Base-by-base conservation (phyloP, 441 rosid genomes). In the Raphanus hybrid region DNA sequence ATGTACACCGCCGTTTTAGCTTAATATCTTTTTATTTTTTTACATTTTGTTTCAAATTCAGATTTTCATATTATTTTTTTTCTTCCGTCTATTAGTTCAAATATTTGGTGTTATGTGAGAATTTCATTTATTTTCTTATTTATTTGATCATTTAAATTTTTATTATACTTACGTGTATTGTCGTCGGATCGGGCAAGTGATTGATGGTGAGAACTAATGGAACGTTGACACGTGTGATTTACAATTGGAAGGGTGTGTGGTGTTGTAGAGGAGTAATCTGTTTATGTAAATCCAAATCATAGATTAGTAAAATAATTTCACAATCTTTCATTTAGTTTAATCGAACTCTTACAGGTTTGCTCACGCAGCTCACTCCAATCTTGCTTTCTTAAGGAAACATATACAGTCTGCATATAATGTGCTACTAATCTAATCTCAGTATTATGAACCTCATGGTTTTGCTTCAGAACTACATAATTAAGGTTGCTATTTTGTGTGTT, bases 1-100 rank as follows among this genome's bases (percentile, higher is more conserved):
- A 27, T 89, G 75, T 85, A 86, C 70, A 87, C 93, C 78, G 82
- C 81, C 62, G 70, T 85, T 62, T 78, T 79, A 75, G 82, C 58
- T 57, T 79, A 62, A 79, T 10, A 62, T 23, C n/a, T 58, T 43
- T 26, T 6, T 32, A 9, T 0, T 4, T 2, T 52, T 6, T 20
- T 58, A 12, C 6, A 23, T 4, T 35, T 70, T 50, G 18, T 69
- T 61, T 18, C 35, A 4, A 27, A 37, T 14, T 41, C 57, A 8
- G 43, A 8, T 37, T 37, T 37, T 37, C 16, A 16, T 32, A 6
- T 35, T 35, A 23, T 8, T 57, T 20, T 11, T 11, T 34, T 57
- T 45, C 54, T 62, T 65, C 16, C 37, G 55, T 16, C 32, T 16
- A 39, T 70, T 76, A 76, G 64, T 77, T 71, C 0, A 65, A 77